phyloP scores from a whole-genome alignment of 1,139 yeast species.

The Diutina neorugosa region DNA sequence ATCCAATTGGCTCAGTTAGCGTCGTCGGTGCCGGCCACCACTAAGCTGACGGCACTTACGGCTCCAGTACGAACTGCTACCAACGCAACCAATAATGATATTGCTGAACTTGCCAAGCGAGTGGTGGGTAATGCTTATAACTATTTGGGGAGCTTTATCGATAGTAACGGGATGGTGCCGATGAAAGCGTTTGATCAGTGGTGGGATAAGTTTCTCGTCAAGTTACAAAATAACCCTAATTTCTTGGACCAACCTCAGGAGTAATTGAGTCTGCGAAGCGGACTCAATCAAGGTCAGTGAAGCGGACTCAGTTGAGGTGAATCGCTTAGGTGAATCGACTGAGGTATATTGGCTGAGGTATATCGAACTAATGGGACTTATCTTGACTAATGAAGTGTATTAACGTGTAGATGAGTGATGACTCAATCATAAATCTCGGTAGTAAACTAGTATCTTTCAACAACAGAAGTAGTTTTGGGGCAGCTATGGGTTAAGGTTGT shows the following conservation, averaged over 20 bases:
- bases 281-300: too few species aligned
- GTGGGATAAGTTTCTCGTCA: conserved; percentile 86
- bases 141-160: conserved; percentile 76
- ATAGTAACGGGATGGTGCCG: conserved; percentile 66
- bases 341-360: too few species aligned
- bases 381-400: too few species aligned
- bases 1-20: conserved; percentile 21
- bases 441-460: too few species aligned
- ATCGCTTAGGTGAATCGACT: too few species aligned
- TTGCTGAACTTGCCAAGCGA: conserved; percentile 60
- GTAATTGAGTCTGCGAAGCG: too few species aligned
- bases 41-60: conserved; percentile 5
- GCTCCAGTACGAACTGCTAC: background rate
- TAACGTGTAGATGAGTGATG: too few species aligned
- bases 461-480: too few species aligned
- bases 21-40: conserved; percentile 5
- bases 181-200: conserved; percentile 85
- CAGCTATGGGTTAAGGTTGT: too few species aligned
- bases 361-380: too few species aligned
- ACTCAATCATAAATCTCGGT: too few species aligned
- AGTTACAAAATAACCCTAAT: conserved; percentile 67
- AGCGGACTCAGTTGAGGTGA: too few species aligned
- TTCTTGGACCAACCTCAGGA: conserved; percentile 28
- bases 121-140: conserved; percentile 90
- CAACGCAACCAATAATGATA: conserved; percentile 11